phyloP scores from a whole-genome alignment of 2,329 filamentous ascomycete species.

The Mollisia scopiformis region DNA sequence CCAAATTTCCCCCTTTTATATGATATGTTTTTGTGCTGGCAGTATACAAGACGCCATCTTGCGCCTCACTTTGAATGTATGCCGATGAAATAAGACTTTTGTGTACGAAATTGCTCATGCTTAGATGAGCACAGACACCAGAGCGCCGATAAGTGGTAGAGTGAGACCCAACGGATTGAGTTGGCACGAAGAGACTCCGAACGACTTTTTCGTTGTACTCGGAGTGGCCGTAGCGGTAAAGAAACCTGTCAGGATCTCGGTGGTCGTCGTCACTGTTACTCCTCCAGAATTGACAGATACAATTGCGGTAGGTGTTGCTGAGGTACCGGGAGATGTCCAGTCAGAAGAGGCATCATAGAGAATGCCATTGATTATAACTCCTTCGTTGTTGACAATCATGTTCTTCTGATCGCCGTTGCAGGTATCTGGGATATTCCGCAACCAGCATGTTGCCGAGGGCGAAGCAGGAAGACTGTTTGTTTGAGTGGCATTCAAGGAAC shows the following conservation, averaged over 20 bases:
- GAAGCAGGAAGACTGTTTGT: conserved; percentile 53
- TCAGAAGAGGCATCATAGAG: conserved; percentile 48
- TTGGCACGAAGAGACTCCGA: conserved; percentile 7
- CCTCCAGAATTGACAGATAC: conserved; percentile 11
- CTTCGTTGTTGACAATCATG: conserved; percentile 51
- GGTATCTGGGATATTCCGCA: conserved; percentile 56
- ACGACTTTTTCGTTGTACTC: conserved; percentile 28
- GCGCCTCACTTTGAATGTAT: neutral
- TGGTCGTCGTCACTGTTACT: conserved; percentile 32
- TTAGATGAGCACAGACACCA: conserved; percentile 1
- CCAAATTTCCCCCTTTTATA: conserved; percentile 3
- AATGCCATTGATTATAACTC: conserved; percentile 63
- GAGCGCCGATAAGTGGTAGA: conserved; percentile 7
- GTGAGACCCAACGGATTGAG: neutral
- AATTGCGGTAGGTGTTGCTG: conserved; percentile 16
- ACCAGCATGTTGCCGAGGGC: conserved; percentile 60
- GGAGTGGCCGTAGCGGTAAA: conserved; percentile 38
- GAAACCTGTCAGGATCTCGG: conserved; percentile 36
- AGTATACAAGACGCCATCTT: neutral
- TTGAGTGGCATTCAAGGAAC: conserved; percentile 58
- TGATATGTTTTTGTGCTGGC: neutral
- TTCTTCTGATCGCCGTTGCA: conserved; percentile 55
- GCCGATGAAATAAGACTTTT: neutral
- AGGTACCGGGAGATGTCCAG: conserved; percentile 37
- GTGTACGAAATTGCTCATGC: neutral